phyloP scores from a whole-genome alignment of 163 green algal genomes.

The Chloromonas sp. region DNA sequence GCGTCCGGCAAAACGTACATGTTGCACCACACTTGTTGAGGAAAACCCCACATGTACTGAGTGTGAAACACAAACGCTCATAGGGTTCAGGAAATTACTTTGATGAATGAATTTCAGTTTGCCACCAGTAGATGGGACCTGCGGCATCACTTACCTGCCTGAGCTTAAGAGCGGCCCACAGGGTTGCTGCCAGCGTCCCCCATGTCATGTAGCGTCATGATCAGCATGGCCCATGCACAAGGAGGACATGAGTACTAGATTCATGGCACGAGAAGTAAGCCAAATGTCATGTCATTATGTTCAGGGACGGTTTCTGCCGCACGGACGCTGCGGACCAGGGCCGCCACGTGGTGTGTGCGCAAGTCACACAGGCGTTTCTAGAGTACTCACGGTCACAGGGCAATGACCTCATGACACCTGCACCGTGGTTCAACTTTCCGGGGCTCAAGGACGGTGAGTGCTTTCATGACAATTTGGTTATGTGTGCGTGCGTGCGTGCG shows the following conservation, averaged over 20 bases:
- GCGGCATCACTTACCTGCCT: background rate
- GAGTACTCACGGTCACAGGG: constrained; percentile 18
- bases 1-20: too few species aligned
- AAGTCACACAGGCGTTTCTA: constrained; percentile 25
- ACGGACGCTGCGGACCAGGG: constrained; percentile 43
- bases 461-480: background rate
- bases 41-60: too few species aligned
- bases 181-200: background rate
- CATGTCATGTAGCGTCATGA: too few species aligned
- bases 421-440: constrained; percentile 39
- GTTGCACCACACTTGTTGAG: too few species aligned
- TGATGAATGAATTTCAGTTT: background rate
- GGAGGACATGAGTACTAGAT: background rate
- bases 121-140: background rate
- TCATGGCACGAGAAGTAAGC: background rate
- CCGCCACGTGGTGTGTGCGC: constrained; percentile 44
- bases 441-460: constrained; percentile 40
- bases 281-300: background rate
- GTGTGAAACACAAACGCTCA: too few species aligned
- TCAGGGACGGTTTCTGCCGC: constrained; percentile 40
- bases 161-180: background rate
- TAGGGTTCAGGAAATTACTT: too few species aligned
- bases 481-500: background rate
- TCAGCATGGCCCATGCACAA: too few species aligned
- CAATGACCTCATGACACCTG: constrained; percentile 53